Evolutionary conservation across 352 stramenopile species (phyloP).

Genomic region (Globisporangium cylindrosporum): DNA sequence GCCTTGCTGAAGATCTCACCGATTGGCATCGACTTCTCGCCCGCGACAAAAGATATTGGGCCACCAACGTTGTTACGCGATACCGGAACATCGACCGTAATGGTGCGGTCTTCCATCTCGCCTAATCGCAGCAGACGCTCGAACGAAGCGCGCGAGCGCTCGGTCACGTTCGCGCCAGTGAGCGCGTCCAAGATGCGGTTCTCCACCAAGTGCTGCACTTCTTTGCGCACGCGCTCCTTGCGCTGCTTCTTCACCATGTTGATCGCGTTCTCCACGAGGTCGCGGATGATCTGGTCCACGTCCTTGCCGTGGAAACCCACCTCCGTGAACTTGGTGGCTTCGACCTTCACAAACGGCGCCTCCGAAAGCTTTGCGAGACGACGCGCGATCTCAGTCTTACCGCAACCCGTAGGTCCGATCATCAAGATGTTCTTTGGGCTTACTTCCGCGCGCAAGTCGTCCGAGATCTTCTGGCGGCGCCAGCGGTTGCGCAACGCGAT

Average conservation of each 20-base stretch:
- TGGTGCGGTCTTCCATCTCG: slow-evolving; percentile 79
- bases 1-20: slow-evolving; percentile 67
- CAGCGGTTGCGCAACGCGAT: slow-evolving; percentile 99
- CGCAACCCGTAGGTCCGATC: slow-evolving; percentile 98
- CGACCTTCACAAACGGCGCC: slow-evolving; percentile 97
- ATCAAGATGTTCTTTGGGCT: slow-evolving; percentile 99
- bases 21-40: slow-evolving; percentile 73
- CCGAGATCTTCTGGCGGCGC: slow-evolving; percentile 93
- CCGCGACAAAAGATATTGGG: slow-evolving; percentile 69
- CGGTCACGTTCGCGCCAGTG: slow-evolving; percentile 81
- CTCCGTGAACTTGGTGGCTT: slow-evolving; percentile 99
- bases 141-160: slow-evolving; percentile 90
- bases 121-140: slow-evolving; percentile 86
- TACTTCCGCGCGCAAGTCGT: slow-evolving; percentile 89
- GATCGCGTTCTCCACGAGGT: slow-evolving; percentile 98
- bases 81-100: slow-evolving; percentile 73
- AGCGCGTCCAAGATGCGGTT: slow-evolving; percentile 95
- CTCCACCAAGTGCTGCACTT: slow-evolving; percentile 93
- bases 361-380: slow-evolving; percentile 96
- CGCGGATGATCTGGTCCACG: slow-evolving; percentile 99
- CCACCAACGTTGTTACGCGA: slow-evolving; percentile 42
- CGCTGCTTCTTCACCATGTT: slow-evolving; percentile 95
- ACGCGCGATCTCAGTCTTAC: slow-evolving; percentile 98
- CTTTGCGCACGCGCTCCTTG: slow-evolving; percentile 90
- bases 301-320: slow-evolving; percentile 99